These are phyloP conservation scores for Nicotiana tomentosiformis DNA, from an alignment of 257 asterid genomes.

Conservation along the genomic window DNA sequence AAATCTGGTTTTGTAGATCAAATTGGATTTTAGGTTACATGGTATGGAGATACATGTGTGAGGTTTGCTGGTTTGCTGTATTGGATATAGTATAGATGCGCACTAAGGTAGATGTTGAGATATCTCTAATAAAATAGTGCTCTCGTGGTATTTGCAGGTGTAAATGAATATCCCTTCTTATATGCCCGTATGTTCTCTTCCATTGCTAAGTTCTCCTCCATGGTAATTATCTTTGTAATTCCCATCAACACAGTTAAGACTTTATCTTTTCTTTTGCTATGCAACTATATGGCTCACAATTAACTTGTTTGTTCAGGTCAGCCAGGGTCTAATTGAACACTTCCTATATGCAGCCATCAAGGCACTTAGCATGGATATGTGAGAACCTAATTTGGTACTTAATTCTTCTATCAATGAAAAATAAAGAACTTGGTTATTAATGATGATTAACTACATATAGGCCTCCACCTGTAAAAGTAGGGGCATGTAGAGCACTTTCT, in stretches of 20 bases:
- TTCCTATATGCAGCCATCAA: slow-evolving; percentile 67
- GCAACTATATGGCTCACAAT: not conserved
- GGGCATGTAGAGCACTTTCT: slow-evolving; percentile 91
- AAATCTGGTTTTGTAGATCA: slow-evolving; percentile 19
- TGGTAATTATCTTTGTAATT: slow-evolving; percentile 46
- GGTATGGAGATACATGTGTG: not conserved
- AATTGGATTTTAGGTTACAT: slow-evolving; percentile 5
- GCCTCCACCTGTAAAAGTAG: slow-evolving; percentile 90
- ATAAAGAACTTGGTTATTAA: not conserved
- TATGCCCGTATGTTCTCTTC: slow-evolving; percentile 86
- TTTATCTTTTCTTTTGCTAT: slow-evolving; percentile 19
- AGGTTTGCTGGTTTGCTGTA: not conserved
- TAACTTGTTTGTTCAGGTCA: slow-evolving; percentile 47
- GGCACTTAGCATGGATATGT: slow-evolving; percentile 92
- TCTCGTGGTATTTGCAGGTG: slow-evolving; percentile 43
- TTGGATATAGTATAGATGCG: not conserved
- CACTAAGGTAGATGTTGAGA: not conserved
- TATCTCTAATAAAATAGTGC: slow-evolving; percentile 9
- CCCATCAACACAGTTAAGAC: not conserved
- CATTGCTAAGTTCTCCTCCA: slow-evolving; percentile 70
- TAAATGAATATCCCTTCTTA: slow-evolving; percentile 76
- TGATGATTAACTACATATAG: slow-evolving; percentile 36
- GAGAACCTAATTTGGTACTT: slow-evolving; percentile 28
- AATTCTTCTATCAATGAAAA: slow-evolving; percentile 5
- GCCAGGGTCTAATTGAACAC: slow-evolving; percentile 54